Conservation (phyloP, 805 yeast genomes). For the Saturnispora kantuleensis region DNA sequence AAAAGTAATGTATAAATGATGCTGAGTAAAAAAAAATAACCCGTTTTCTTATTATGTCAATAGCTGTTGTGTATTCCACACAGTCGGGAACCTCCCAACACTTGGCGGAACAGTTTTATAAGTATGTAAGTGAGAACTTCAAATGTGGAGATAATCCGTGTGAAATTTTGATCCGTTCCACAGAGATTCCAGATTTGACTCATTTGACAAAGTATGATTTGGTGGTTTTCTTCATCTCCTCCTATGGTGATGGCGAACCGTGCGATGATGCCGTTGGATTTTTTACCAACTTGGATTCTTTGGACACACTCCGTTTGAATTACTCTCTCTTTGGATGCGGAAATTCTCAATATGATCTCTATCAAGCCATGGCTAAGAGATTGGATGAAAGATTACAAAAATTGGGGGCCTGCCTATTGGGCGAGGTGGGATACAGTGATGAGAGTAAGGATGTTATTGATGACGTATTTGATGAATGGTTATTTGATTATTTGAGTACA, state of each 20-base stretch:
- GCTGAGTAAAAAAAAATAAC: background rate
- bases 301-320: constrained; percentile 26
- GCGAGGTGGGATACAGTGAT: constrained; percentile 75
- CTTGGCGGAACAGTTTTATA: constrained; percentile 37
- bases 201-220: constrained; percentile 1
- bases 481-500: constrained; percentile 61
- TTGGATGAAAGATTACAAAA: constrained; percentile 38
- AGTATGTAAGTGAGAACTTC: constrained; percentile 18
- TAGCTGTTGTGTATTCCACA: constrained; percentile 61
- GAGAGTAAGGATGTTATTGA: constrained; percentile 86
- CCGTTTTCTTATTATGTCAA: background rate
- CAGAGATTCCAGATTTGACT: background rate
- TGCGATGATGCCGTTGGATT: constrained; percentile 79
- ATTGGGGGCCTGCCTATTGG: constrained; percentile 55
- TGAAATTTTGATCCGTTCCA: background rate
- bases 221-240: constrained; percentile 60
- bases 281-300: constrained; percentile 33
- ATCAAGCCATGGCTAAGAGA: constrained; percentile 66
- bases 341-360: constrained; percentile 82
- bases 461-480: constrained; percentile 87
- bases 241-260: constrained; percentile 97
- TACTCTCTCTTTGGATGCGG: constrained; percentile 84
- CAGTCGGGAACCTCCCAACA: constrained; percentile 96
- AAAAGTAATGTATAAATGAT: background rate
- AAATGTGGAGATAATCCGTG: background rate